Evolutionary conservation across 2,329 filamentous ascomycete species (phyloP).

Genomic region (Neonectria faginata): DNA sequence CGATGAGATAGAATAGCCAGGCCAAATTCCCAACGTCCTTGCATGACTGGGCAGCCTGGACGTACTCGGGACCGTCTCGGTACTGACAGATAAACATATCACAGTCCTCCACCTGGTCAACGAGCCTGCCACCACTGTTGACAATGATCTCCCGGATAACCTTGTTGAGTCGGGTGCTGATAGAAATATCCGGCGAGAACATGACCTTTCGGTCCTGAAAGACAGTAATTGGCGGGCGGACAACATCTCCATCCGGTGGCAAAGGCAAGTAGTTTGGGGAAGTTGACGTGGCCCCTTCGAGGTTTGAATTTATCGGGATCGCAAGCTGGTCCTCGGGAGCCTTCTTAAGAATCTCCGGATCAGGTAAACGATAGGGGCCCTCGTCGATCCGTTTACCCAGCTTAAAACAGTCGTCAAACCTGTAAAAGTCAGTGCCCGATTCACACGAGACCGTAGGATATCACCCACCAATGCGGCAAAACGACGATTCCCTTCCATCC

Average conservation of each 20-base stretch:
- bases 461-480: constrained; percentile 85
- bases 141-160: constrained; percentile 79
- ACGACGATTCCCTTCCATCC: constrained; percentile 83
- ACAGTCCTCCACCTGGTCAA: constrained; percentile 73
- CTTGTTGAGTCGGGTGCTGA: constrained; percentile 73
- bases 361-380: constrained; percentile 83
- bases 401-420: constrained; percentile 97
- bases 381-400: constrained; percentile 93
- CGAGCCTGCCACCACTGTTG: constrained; percentile 77
- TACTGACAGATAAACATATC: constrained; percentile 91
- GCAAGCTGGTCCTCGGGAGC: constrained; percentile 67
- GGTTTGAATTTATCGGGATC: constrained; percentile 68
- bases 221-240: constrained; percentile 71
- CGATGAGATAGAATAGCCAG: constrained; percentile 94
- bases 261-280: constrained; percentile 58
- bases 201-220: constrained; percentile 84
- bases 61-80: constrained; percentile 83
- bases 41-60: constrained; percentile 77
- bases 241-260: constrained; percentile 56
- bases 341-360: constrained; percentile 82
- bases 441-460: neutral
- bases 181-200: constrained; percentile 78
- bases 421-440: constrained; percentile 48
- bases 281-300: constrained; percentile 74
- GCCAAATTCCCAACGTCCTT: constrained; percentile 92